Conservation (phyloP, 164 flowering plant genomes). For the Chimonanthus praecox region DNA sequence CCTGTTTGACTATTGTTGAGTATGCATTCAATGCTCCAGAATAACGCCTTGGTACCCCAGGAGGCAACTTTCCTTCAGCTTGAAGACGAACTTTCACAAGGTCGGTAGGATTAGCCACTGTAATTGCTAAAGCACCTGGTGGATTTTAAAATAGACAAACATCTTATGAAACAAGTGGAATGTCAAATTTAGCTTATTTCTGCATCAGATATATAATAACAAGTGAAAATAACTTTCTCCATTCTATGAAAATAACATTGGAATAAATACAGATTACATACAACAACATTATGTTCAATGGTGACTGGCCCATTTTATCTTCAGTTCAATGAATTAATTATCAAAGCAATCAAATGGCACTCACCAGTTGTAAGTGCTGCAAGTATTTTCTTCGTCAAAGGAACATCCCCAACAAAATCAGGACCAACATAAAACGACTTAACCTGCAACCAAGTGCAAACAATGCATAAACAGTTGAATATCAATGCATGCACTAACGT, state of each 20-base stretch:
- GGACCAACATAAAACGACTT: constrained; percentile 58
- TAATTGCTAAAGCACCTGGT: constrained; percentile 85
- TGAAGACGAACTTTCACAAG: constrained; percentile 97
- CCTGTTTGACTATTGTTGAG: constrained; percentile 71
- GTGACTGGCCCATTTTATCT: neutral
- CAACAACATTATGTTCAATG: neutral
- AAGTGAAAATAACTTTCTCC: neutral
- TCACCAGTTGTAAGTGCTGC: constrained; percentile 87
- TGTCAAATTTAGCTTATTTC: neutral
- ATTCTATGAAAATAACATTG: neutral
- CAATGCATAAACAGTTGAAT: neutral
- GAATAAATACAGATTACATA: neutral
- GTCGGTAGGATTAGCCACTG: constrained; percentile 95
- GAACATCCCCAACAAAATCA: constrained; percentile 65
- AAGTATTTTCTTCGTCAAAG: constrained; percentile 64
- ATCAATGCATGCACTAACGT: too few species aligned
- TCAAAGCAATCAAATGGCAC: constrained; percentile 10
- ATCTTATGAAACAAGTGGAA: neutral
- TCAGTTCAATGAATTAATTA: neutral
- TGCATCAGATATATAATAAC: neutral
- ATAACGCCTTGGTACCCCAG: constrained; percentile 82
- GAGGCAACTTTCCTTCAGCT: constrained; percentile 82
- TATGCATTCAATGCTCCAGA: constrained; percentile 87
- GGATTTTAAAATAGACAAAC: constrained; percentile 6
- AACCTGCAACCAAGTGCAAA: constrained; percentile 42